These are phyloP conservation scores for Salvia rosmarinus DNA, from an alignment of 257 asterid genomes.

Conservation along the genomic window DNA sequence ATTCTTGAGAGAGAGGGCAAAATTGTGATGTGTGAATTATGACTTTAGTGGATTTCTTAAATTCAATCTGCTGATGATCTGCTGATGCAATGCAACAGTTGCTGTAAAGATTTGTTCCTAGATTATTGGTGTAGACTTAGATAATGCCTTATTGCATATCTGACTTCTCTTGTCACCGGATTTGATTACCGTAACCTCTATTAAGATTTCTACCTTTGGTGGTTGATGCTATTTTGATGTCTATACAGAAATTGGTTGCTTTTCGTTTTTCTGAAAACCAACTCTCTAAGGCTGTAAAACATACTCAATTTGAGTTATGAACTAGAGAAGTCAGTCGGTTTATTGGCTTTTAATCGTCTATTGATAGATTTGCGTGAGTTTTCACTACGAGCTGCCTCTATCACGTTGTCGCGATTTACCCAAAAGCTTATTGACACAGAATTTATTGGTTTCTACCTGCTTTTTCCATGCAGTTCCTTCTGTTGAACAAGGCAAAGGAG, in stretches of 20 bases:
- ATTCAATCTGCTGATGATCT: constrained; percentile 32
- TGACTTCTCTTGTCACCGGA: too few relatives aligned
- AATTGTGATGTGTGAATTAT: constrained; percentile 12
- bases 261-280: too few relatives aligned
- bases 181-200: too few relatives aligned
- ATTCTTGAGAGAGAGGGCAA: too few relatives aligned
- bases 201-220: too few relatives aligned
- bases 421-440: too few relatives aligned
- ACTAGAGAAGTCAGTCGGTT: not conserved
- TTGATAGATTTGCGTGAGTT: not conserved
- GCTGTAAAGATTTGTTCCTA: too few relatives aligned
- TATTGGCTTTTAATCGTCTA: not conserved
- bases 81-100: too few relatives aligned
- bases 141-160: too few relatives aligned
- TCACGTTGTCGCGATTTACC: too few relatives aligned
- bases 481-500: constrained; percentile 41
- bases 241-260: not conserved
- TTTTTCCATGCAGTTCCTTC: constrained; percentile 43
- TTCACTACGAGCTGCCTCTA: not conserved
- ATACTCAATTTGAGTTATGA: constrained; percentile 4
- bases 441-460: not conserved
- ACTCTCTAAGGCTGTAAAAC: constrained; percentile 3
- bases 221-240: too few relatives aligned
- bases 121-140: too few relatives aligned
- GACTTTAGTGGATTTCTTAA: constrained; percentile 26